Evolutionary conservation across 2,329 filamentous ascomycete species (phyloP).

Genomic region (Ophiostoma novo-ulmi): DNA sequence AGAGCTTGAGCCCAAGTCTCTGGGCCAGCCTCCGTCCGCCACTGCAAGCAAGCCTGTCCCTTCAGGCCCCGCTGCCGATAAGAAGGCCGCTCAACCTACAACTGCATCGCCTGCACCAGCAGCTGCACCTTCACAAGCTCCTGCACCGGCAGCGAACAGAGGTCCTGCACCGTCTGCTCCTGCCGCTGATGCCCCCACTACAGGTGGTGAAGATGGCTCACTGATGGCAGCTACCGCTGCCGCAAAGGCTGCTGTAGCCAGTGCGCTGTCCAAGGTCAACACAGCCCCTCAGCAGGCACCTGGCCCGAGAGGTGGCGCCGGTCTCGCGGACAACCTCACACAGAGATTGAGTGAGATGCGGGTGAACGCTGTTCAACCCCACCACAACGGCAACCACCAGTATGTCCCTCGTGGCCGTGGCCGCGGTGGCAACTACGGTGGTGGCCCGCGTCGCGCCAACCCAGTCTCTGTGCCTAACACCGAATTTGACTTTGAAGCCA

Average conservation of each 20-base stretch:
- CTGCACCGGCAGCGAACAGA: background rate
- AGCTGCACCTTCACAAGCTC: background rate
- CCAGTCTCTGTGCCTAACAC: conserved; percentile 85
- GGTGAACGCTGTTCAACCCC: conserved; percentile 44
- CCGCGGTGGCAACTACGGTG: conserved; percentile 39
- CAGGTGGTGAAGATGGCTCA: conserved; percentile 34
- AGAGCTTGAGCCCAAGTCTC: conserved; percentile 51
- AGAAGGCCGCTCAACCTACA: background rate
- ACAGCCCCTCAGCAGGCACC: conserved; percentile 66
- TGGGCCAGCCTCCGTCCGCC: conserved; percentile 39
- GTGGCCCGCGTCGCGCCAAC: conserved; percentile 43
- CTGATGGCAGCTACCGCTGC: conserved; percentile 66
- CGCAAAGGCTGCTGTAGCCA: conserved; percentile 69
- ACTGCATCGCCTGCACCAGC: background rate
- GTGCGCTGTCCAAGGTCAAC: conserved; percentile 11
- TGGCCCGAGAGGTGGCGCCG: conserved; percentile 51
- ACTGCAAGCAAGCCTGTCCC: conserved; percentile 34
- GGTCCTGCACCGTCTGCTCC: background rate
- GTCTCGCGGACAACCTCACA: conserved; percentile 62
- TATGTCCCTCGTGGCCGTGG: conserved; percentile 39
- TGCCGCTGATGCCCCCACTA: background rate
- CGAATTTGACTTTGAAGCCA: conserved; percentile 85
- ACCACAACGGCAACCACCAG: conserved; percentile 14
- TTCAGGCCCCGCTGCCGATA: conserved; percentile 34
- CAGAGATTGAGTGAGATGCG: conserved; percentile 75